A percentile compares a stretch with the other conserved stretches of the same genome.
phyloP scores from a whole-genome alignment of 192 early-diverging fungal genomes.

The Coemansia sp. region DNA sequence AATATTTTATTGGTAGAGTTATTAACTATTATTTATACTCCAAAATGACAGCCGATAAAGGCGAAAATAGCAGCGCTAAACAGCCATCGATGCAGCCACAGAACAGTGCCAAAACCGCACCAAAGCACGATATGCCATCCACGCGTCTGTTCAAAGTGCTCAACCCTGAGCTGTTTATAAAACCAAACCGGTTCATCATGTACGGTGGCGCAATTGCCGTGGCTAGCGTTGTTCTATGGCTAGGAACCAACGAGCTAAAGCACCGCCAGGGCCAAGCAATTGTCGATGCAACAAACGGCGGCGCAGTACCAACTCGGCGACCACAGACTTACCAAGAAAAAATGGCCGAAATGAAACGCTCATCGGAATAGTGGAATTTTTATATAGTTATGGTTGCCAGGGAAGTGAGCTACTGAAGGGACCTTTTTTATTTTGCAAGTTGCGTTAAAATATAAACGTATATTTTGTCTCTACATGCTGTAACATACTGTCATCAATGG shows the following conservation, averaged over 20 bases:
- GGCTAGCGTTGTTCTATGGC: slow-evolving; percentile 38
- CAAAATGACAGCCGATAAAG: background rate
- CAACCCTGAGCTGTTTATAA: slow-evolving; percentile 53
- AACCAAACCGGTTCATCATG: slow-evolving; percentile 50
- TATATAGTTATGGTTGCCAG: too few relatives aligned
- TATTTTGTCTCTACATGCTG: too few relatives aligned
- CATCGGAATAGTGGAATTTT: background rate
- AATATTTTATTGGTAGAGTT: background rate
- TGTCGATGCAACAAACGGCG: background rate
- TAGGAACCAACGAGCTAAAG: slow-evolving; percentile 39
- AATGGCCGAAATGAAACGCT: slow-evolving; percentile 41
- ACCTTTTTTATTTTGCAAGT: too few relatives aligned
- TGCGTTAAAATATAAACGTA: too few relatives aligned
- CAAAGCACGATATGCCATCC: slow-evolving; percentile 34
- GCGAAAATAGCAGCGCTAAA: background rate
- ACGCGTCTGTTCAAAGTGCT: slow-evolving; percentile 52
- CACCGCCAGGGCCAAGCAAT: slow-evolving; percentile 24
- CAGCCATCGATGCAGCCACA: background rate
- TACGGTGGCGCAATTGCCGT: slow-evolving; percentile 38
- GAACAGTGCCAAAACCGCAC: background rate
- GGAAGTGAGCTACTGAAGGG: too few relatives aligned
- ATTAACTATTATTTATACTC: background rate
- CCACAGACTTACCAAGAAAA: slow-evolving; percentile 45
- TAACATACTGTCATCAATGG: too few relatives aligned
- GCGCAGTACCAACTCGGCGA: background rate